Conservation (phyloP, 768 basidiomycete species). For the Trametes sanguinea region DNA sequence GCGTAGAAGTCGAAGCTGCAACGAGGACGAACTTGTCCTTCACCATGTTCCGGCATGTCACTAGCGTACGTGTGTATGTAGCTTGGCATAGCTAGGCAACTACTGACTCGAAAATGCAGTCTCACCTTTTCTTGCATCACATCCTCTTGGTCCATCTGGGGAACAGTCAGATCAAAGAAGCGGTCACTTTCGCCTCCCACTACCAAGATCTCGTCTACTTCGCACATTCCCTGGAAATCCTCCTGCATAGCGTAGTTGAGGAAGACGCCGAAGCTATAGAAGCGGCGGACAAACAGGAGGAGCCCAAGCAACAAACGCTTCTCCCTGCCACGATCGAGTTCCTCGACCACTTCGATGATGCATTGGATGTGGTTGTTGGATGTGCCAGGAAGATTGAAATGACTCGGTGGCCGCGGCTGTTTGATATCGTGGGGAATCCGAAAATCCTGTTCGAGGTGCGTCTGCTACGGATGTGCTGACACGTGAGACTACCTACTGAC, state of each 20-base stretch:
- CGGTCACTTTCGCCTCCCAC: conserved; percentile 81
- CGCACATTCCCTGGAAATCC: conserved; percentile 90
- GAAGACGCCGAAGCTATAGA: conserved; percentile 54
- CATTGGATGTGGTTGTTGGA: conserved; percentile 90
- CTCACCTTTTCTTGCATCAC: conserved; percentile 92
- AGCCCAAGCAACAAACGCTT: conserved; percentile 40
- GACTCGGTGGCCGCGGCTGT: conserved; percentile 85
- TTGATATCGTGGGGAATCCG: conserved; percentile 89
- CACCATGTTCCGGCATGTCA: conserved; percentile 88
- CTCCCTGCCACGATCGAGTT: conserved; percentile 81
- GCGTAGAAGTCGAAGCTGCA: conserved; percentile 86
- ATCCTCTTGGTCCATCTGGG: conserved; percentile 83
- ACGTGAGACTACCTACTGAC: not conserved
- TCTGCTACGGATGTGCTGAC: conserved; percentile 9
- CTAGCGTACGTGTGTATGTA: conserved; percentile 60
- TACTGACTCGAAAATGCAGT: conserved; percentile 45
- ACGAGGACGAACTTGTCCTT: conserved; percentile 78
- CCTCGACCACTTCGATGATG: conserved; percentile 90
- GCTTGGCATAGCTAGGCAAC: not conserved
- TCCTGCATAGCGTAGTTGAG: conserved; percentile 91
- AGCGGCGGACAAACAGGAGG: conserved; percentile 26
- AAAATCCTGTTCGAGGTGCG: conserved; percentile 87
- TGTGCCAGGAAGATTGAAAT: conserved; percentile 97
- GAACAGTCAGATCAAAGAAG: conserved; percentile 62
- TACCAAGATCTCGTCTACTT: conserved; percentile 92